Conservation (phyloP, 75 land plant genomes). For the Ceratopteris richardii region DNA sequence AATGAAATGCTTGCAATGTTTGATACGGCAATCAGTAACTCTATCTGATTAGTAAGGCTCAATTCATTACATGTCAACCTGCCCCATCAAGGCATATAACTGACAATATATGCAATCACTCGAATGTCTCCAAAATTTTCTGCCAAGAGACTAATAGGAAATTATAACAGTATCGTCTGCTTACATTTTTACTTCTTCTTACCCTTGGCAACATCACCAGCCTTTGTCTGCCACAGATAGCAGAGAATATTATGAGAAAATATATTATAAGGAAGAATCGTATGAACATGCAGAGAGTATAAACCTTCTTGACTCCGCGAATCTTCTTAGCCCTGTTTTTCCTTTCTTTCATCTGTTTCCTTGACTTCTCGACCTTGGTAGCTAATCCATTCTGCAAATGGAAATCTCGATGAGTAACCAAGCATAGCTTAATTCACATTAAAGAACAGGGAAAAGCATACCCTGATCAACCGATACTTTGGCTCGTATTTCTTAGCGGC, state of each 20-base stretch:
- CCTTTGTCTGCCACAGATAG: constrained; percentile 13
- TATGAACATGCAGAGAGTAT: no score
- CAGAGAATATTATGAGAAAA: background rate
- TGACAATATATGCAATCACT: no score
- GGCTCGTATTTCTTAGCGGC: constrained; percentile 48
- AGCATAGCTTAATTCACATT: background rate
- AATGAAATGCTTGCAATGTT: no score
- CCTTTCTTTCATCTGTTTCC: constrained; percentile 46
- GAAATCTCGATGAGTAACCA: no score
- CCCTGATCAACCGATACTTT: constrained; percentile 50
- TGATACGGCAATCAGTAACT: no score
- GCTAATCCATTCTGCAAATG: constrained; percentile 35
- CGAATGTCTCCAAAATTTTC: no score
- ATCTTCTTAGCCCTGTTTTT: constrained; percentile 37
- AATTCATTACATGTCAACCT: no score
- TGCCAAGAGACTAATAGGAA: no score
- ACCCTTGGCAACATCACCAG: constrained; percentile 17
- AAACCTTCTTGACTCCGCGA: constrained; percentile 35
- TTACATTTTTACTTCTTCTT: constrained; percentile 25
- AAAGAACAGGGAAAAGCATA: constrained; percentile 11
- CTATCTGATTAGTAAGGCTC: no score
- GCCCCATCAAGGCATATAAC: no score
- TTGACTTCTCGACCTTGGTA: constrained; percentile 34
- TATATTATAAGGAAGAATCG: background rate
- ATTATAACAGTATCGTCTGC: no score